Evolutionary conservation across 2,329 filamentous ascomycete genomes (phyloP).

Genomic region (Triangularia verruculosa): DNA sequence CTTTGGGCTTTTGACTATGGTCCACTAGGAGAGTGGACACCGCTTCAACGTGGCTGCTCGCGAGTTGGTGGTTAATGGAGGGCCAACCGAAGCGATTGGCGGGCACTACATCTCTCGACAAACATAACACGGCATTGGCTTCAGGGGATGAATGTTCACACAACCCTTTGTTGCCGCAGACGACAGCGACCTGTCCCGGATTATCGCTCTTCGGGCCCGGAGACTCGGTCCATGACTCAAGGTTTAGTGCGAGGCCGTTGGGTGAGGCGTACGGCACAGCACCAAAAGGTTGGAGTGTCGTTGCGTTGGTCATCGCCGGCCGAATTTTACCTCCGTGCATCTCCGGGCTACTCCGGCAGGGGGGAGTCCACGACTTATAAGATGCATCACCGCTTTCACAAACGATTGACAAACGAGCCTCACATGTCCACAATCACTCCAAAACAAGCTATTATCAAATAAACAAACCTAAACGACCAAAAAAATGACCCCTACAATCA

Average conservation of each 20-base stretch:
- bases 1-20: neutral
- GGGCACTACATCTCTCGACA: neutral
- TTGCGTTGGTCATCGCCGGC: neutral
- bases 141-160: neutral
- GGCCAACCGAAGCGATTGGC: neutral
- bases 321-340: neutral
- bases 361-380: neutral
- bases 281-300: neutral
- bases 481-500: conserved; percentile 27
- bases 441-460: too few species aligned
- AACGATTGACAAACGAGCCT: neutral
- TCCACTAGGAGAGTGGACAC: neutral
- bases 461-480: too few species aligned
- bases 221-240: neutral
- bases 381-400: neutral
- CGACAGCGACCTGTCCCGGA: neutral
- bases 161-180: neutral
- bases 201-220: neutral
- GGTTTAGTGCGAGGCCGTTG: neutral
- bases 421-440: neutral
- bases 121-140: neutral
- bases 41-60: neutral
- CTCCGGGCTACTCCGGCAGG: neutral
- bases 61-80: neutral
- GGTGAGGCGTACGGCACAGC: neutral